A percentile compares a stretch with the other conserved stretches of the same genome.
These are phyloP conservation scores for Boeremia lycopersici DNA, from an alignment of 2,329 filamentous ascomycete species.

Conservation along the genomic window DNA sequence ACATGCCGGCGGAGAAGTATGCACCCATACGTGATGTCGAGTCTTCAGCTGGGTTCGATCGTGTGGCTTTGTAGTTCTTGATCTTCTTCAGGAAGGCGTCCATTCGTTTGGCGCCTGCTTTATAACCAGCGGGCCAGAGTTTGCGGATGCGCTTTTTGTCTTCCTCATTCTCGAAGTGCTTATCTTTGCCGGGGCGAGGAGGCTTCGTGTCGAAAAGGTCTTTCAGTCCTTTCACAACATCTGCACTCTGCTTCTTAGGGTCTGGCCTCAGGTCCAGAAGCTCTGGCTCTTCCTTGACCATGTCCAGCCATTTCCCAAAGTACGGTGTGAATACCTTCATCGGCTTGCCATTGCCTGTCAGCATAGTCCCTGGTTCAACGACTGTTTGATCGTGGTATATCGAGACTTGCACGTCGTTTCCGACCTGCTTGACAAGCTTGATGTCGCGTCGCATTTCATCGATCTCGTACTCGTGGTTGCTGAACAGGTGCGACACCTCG, in stretches of 20 bases:
- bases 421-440: constrained; percentile 48
- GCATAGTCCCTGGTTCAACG: constrained; percentile 53
- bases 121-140: constrained; percentile 54
- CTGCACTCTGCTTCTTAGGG: constrained; percentile 49
- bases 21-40: constrained; percentile 51
- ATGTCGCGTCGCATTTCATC: constrained; percentile 55
- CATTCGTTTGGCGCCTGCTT: constrained; percentile 51
- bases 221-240: constrained; percentile 36
- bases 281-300: constrained; percentile 50
- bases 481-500: constrained; percentile 55
- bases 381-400: constrained; percentile 58
- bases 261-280: constrained; percentile 52
- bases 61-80: constrained; percentile 49
- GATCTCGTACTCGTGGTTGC: constrained; percentile 56
- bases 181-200: constrained; percentile 48
- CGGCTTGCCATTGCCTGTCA: constrained; percentile 51
- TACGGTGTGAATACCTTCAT: constrained; percentile 61
- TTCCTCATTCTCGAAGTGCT: constrained; percentile 48
- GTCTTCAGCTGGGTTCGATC: constrained; percentile 51
- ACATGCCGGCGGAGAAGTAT: constrained; percentile 55
- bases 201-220: constrained; percentile 40
- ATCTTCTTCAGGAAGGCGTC: constrained; percentile 51
- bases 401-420: constrained; percentile 49
- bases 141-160: constrained; percentile 50
- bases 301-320: constrained; percentile 54